Percentiles rank a stretch among this genome's conserved stretches.
These are phyloP conservation scores for Durotheca rogersii DNA, from an alignment of 495 filamentous ascomycete species.

Conservation along the genomic window DNA sequence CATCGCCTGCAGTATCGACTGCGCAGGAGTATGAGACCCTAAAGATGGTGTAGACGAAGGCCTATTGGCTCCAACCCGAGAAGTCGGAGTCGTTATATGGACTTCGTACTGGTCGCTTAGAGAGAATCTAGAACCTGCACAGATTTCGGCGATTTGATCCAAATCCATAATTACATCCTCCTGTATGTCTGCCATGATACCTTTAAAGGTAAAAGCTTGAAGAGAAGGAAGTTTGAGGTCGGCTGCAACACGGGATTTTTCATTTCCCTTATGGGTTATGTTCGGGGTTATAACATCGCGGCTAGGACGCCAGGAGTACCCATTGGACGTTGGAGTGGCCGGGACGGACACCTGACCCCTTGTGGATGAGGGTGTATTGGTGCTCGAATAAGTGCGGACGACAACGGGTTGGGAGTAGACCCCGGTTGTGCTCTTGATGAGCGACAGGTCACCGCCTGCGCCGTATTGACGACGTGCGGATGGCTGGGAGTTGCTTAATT, in stretches of 20 bases:
- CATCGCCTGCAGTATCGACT: conserved; percentile 52
- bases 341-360: conserved; percentile 14
- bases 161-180: conserved; percentile 49
- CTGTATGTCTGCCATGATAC: conserved; percentile 55
- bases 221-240: conserved; percentile 48
- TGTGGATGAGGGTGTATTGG: conserved; percentile 27
- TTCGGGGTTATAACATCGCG: conserved; percentile 19
- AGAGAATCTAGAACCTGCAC: conserved; percentile 55
- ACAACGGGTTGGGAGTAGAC: conserved; percentile 59
- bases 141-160: conserved; percentile 60
- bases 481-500: conserved; percentile 49
- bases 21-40: conserved; percentile 26
- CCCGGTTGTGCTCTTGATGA: conserved; percentile 45
- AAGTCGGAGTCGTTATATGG: conserved; percentile 57
- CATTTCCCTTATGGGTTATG: conserved; percentile 37
- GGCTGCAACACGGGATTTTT: conserved; percentile 16
- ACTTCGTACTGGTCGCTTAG: conserved; percentile 61
- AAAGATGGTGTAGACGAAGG: conserved; percentile 11
- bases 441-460: conserved; percentile 32
- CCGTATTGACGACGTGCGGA: conserved; percentile 45
- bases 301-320: conserved; percentile 10
- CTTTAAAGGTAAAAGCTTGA: conserved; percentile 60
- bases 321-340: conserved; percentile 1
- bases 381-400: conserved; percentile 55
- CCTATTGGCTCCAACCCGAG: conserved; percentile 41